Conservation (phyloP, 345 rosid genomes). For the Ailanthus altissimus region DNA sequence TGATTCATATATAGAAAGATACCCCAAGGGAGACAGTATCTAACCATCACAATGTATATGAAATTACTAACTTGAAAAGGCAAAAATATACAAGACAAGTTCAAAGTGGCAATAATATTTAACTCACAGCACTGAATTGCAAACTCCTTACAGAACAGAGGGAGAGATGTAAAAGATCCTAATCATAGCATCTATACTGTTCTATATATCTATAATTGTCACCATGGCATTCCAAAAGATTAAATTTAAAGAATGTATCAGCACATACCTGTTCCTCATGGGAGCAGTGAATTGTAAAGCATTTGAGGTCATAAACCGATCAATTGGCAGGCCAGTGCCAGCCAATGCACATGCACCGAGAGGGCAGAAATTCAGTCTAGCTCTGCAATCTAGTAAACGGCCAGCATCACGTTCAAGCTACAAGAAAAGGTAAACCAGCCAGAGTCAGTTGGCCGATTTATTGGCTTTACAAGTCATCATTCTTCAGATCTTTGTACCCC, state of each 20-base stretch:
- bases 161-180: background rate
- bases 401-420: conserved; percentile 94
- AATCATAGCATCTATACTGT: background rate
- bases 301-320: conserved; percentile 79
- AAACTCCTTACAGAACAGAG: background rate
- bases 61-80: no score
- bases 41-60: no score
- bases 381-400: conserved; percentile 76
- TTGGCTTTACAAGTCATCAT: background rate
- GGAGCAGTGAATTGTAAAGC: conserved; percentile 83
- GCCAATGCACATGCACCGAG: conserved; percentile 98
- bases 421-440: conserved; percentile 30
- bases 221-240: background rate
- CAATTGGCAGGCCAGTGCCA: conserved; percentile 91
- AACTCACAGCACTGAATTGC: no score
- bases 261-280: conserved; percentile 84
- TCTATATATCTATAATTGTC: background rate
- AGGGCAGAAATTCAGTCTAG: conserved; percentile 76
- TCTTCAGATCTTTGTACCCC: background rate
- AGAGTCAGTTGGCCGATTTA: background rate
- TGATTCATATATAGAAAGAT: no score
- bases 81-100: no score
- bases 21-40: no score
- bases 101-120: no score
- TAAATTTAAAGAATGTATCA: background rate